Base-by-base conservation (phyloP, 2,329 filamentous ascomycete species). In the Beauveria asiatica region DNA sequence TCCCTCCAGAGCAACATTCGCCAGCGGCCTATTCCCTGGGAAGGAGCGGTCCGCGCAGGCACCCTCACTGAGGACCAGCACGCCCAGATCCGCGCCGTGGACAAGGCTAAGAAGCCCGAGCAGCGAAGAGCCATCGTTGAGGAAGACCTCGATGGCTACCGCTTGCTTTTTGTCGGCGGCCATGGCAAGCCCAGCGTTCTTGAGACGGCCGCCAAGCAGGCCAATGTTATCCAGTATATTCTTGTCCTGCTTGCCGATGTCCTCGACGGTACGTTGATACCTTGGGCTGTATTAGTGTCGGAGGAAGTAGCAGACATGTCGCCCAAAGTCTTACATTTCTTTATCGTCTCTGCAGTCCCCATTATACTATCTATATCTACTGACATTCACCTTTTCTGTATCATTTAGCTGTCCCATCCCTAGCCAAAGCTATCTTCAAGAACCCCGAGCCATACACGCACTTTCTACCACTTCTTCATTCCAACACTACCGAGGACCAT, bases 1-100 rank as follows among this genome's bases (percentile, higher is more conserved):
- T 93, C 91, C 67, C 83, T 97, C 67, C 92, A 96, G 80, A 95
- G 90, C 84, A 97, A 97, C 81, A 96, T 97, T 74, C 90, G 94
- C 72, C 89, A 90, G 71, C 86, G 94, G 67, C 92, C 92, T 65
- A 96, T 99, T 76, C 92, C 93, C 61, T 99, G 94, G 94, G 93
- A 97, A 76, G 93, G 93, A 69, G 92, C 93, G 69, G 91, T 96
- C 66, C 86, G 94, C 74, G 91, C 91, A 68, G 91, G 92, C 74
- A 94, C 91, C 70, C 89, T 99, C 76, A 96, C 90, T 61, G 93
- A 97, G 67, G 87, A 89, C 67, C 93, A 99, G 75, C 84, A 97
- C 68, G 90, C 89, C 79, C 93, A 92, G 82, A 96, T 99, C 77
- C 92, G 92, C 75, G 90, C 92, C 63, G 90, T 97, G 68, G 94